Evolutionary conservation across 306 rosid species (phyloP), one percentile per base, ranked within the genome.

Genomic region (Vachellia pachyceras): DNA sequence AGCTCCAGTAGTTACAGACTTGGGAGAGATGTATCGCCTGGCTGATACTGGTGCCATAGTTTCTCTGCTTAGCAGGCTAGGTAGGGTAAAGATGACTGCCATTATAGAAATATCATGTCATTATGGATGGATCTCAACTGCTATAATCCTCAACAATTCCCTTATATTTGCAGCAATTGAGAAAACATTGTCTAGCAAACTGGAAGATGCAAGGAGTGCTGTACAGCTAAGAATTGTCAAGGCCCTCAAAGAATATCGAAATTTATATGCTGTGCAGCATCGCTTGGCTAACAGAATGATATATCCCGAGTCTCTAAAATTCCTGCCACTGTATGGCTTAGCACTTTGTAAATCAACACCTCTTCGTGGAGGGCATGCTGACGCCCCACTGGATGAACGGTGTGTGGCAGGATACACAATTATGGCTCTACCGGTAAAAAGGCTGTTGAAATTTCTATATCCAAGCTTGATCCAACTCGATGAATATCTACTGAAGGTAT

Each of bases 21-120:
- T 96, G 85, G 91, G 87, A 44, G 97, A 93, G 87, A 87, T 92
- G 88, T 96, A 89, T 85, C 92, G 99, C 61, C 87, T 86, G 84
- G 99, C 97, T 84, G 99, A 93, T 89, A 83, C 89, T 79, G 99
- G 99, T 80, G 97, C 99, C 70, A 73, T 92, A 69, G 89, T 93
- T 44, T 92, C 91, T 70, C 82, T 96, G 78, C 88, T 96, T 80
- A 85, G 91, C 77, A 92, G 98, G 86, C 94, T 93, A 85, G 98
- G 98, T 93, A 88, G 72, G 79, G 71, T 83, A 54, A 69, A 77
- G 66, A 42, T 40, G 75, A 55, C 72, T 64, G 67, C 42, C 68
- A 22, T 80, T 68, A 57, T 86, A 22, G 77, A 72, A 36, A 54
- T 68, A 68, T 42, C 57, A 72, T 39, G 54, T 47, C 44, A 60